Percentiles rank a stretch among this genome's conserved stretches.
Conservation (phyloP, 164 flowering plant genomes). For the Hamamelis virginiana region DNA sequence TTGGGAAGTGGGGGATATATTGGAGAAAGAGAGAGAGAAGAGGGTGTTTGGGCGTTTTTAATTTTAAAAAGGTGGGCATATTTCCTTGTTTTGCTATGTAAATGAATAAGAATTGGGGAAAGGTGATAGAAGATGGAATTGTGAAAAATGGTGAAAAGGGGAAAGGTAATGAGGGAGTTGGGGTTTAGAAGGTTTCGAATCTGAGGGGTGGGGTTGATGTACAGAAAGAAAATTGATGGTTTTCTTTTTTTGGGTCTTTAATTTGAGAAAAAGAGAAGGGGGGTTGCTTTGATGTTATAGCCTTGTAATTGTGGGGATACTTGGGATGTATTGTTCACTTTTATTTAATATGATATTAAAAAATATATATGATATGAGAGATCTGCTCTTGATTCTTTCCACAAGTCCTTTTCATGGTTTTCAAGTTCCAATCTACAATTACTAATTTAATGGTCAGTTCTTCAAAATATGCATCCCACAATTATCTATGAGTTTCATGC, state of each 20-base stretch:
- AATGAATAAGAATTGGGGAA: conserved; percentile 33
- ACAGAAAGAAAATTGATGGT: conserved; percentile 19
- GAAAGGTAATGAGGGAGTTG: conserved; percentile 5
- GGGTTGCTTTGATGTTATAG: too few relatives aligned
- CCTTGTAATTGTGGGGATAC: conserved; percentile 35
- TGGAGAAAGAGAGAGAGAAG: conserved; percentile 13
- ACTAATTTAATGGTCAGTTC: too few relatives aligned
- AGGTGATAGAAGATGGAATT: conserved; percentile 6
- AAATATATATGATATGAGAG: conserved; percentile 24
- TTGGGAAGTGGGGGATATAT: conserved; percentile 21
- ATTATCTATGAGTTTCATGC: too few relatives aligned
- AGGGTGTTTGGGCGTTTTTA: conserved; percentile 15
- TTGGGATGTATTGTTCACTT: conserved; percentile 38
- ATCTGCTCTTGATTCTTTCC: conserved; percentile 38
- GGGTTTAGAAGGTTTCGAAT: conserved; percentile 6
- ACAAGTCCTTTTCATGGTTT: neutral
- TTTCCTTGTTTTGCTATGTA: conserved; percentile 29
- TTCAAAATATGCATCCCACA: too few relatives aligned
- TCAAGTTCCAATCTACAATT: neutral
- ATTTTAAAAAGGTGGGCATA: conserved; percentile 22
- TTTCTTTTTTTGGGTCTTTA: conserved; percentile 2
- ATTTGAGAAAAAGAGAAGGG: conserved; percentile 3
- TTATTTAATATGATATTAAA: too few relatives aligned
- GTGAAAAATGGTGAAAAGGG: conserved; percentile 20
- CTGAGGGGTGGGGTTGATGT: conserved; percentile 21